Conservation (phyloP, 1,139 yeast genomes). For the Scheffersomyces stambukii region DNA sequence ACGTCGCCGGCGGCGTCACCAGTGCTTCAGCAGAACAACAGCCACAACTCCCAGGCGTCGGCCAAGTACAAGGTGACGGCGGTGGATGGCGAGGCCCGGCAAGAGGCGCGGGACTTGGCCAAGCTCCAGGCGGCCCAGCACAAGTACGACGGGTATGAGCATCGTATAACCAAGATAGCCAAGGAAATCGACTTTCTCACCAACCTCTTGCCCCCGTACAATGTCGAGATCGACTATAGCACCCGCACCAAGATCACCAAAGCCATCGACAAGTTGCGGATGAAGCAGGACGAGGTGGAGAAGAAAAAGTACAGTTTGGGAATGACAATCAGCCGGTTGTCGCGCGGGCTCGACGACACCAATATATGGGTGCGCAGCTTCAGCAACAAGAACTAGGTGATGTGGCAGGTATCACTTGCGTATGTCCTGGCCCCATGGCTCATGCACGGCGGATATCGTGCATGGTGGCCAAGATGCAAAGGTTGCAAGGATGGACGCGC, state of each 20-base stretch:
- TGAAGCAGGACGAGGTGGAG: conserved; percentile 40
- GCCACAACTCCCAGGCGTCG: conserved; percentile 10
- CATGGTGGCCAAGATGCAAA: too few relatives aligned
- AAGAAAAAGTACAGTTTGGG: conserved; percentile 44
- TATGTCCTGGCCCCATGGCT: too few relatives aligned
- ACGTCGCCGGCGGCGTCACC: conserved; percentile 11
- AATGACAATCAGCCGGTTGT: conserved; percentile 39
- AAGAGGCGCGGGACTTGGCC: conserved; percentile 5
- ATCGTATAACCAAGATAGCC: conserved; percentile 33
- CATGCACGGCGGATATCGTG: too few relatives aligned
- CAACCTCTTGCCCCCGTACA: conserved; percentile 42
- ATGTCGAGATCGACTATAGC: conserved; percentile 42
- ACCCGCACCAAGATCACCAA: conserved; percentile 38
- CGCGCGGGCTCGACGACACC: conserved; percentile 42
- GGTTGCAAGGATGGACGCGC: too few relatives aligned
- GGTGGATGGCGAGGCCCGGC: not conserved
- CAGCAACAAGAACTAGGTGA: not conserved
- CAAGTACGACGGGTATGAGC: conserved; percentile 34
- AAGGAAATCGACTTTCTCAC: conserved; percentile 39
- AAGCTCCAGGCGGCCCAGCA: conserved; percentile 20
- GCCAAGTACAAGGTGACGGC: not conserved
- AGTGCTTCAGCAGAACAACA: conserved; percentile 8
- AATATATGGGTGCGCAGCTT: conserved; percentile 41
- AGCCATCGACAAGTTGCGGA: conserved; percentile 40
- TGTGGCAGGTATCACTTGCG: too few relatives aligned